Base-by-base conservation (phyloP, 805 yeast species). In the Metschnikowia kofuensis region DNA sequence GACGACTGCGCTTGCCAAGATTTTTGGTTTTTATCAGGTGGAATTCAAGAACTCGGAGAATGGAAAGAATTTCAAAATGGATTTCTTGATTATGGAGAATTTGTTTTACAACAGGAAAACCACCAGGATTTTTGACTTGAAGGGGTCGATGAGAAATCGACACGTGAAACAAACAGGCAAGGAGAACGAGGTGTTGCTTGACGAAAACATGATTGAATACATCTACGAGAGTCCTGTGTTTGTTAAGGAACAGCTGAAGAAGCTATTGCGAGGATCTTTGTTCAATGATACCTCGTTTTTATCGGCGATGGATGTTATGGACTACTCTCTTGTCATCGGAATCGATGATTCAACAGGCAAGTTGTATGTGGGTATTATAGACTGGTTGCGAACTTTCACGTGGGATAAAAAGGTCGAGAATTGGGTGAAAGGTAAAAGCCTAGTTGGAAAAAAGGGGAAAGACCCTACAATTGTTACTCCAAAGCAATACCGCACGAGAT, bases 371-470 rank as follows among this genome's bases (percentile, higher is more conserved):
- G 99, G 99, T 4, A 91, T 94, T 37, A 91, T 94, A 52, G 89
- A 94, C 66, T 94, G 95, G 74, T 83, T 94, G 39, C 70, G 99
- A 50, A 90, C 99, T 0, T 94, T 92, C 60, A 94, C 99, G 0
- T 94, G 99, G 99, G 99, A 94, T 61, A 94, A 94, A 67, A 94
- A 91, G 67, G 80, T 94, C 28, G 99, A 94, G 65, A 90, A 96
- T 64, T 94, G 99, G 99, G 99, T 94, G 35, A 94, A 94, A 64
- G 99, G 96, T 48, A 87, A 89, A 59, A 91, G 92, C 1, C 73
- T 94, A 35, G 96, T 92, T 38, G 65, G 64, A n/a, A 88, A 89
- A 35, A 86, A 86, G 44, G 88, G 89, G 1, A 92, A 88, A 59
- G 96, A 88, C 55, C 99, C 99, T 0, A 94, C 99, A 0, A 96